Percentiles rank a stretch among this genome's conserved stretches.
These are phyloP conservation scores for Wickerhamiella australiensis DNA, from an alignment of 805 yeast genomes.

Conservation along the genomic window DNA sequence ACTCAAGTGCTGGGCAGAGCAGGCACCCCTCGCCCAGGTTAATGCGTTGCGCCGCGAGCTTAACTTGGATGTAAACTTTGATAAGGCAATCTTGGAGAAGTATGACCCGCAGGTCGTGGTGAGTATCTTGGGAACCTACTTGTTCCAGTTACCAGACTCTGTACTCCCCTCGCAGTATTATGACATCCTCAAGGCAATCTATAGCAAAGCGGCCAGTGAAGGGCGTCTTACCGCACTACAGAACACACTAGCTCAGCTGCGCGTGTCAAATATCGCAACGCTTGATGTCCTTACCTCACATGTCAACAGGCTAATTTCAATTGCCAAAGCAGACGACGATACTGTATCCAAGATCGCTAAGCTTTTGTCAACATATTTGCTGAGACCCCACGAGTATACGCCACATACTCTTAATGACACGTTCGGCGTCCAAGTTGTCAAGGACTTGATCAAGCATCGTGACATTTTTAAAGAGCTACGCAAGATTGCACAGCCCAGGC, in stretches of 20 bases:
- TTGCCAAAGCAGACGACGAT: slow-evolving; percentile 31
- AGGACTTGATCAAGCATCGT: slow-evolving; percentile 49
- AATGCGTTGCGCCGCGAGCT: slow-evolving; percentile 50
- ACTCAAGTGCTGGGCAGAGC: slow-evolving; percentile 53
- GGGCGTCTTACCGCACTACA: slow-evolving; percentile 49
- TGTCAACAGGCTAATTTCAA: slow-evolving; percentile 48
- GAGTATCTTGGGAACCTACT: slow-evolving; percentile 55
- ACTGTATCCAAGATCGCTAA: slow-evolving; percentile 38
- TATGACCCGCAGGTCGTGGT: slow-evolving; percentile 49
- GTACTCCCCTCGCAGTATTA: slow-evolving; percentile 51
- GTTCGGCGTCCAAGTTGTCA: slow-evolving; percentile 45
- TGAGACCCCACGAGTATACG: slow-evolving; percentile 40
- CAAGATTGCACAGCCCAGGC: slow-evolving; percentile 18
- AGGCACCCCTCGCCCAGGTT: slow-evolving; percentile 47
- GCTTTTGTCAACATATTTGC: slow-evolving; percentile 52
- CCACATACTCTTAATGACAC: slow-evolving; percentile 43
- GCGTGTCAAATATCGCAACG: slow-evolving; percentile 63
- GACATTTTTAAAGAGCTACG: slow-evolving; percentile 58
- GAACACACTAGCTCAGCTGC: slow-evolving; percentile 52
- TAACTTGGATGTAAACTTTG: slow-evolving; percentile 26
- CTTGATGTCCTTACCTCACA: slow-evolving; percentile 71
- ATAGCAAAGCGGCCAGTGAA: slow-evolving; percentile 33
- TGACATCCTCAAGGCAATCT: slow-evolving; percentile 57
- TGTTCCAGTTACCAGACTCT: slow-evolving; percentile 71
- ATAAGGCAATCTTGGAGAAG: slow-evolving; percentile 27